A percentile compares a stretch with the other conserved stretches of the same genome.
phyloP scores from a whole-genome alignment of 352 stramenopile genomes.

The Aphanomyces euteiches region DNA sequence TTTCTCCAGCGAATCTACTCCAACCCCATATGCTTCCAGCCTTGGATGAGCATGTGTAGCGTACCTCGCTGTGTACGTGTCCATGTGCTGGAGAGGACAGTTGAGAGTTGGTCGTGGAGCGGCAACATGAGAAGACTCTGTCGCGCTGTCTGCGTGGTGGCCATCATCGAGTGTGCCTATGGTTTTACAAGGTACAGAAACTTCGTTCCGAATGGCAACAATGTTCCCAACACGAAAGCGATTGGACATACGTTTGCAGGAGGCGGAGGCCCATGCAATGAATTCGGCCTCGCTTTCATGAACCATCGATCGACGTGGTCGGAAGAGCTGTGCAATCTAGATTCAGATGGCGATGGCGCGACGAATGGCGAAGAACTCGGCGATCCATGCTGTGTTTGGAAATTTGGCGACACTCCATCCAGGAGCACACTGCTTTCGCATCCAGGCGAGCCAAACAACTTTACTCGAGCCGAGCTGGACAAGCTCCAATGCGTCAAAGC shows the following conservation, averaged over 20 bases:
- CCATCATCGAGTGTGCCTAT: no score
- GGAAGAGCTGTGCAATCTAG: slow-evolving; percentile 48
- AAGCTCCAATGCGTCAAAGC: slow-evolving; percentile 3
- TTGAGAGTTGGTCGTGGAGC: no score
- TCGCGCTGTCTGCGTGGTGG: no score
- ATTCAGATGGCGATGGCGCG: slow-evolving; percentile 73
- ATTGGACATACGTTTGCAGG: slow-evolving; percentile 35
- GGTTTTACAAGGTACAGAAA: no score
- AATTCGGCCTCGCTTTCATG: slow-evolving; percentile 50
- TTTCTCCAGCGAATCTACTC: neutral
- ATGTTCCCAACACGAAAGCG: slow-evolving; percentile 33
- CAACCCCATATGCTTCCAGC: neutral
- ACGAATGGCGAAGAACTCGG: slow-evolving; percentile 84
- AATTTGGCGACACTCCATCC: slow-evolving; percentile 32
- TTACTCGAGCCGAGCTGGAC: slow-evolving; percentile 9
- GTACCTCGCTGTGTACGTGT: neutral
- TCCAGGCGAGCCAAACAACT: slow-evolving; percentile 8
- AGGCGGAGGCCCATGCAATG: slow-evolving; percentile 38
- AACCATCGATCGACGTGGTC: slow-evolving; percentile 39
- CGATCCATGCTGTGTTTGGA: slow-evolving; percentile 75
- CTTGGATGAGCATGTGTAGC: no score
- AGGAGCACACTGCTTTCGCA: neutral
- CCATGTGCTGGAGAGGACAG: neutral
- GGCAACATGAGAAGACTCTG: no score
- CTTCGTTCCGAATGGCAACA: slow-evolving; percentile 36